Conservation (phyloP, 75 land plant species). For the Isoetes taiwanensis region DNA sequence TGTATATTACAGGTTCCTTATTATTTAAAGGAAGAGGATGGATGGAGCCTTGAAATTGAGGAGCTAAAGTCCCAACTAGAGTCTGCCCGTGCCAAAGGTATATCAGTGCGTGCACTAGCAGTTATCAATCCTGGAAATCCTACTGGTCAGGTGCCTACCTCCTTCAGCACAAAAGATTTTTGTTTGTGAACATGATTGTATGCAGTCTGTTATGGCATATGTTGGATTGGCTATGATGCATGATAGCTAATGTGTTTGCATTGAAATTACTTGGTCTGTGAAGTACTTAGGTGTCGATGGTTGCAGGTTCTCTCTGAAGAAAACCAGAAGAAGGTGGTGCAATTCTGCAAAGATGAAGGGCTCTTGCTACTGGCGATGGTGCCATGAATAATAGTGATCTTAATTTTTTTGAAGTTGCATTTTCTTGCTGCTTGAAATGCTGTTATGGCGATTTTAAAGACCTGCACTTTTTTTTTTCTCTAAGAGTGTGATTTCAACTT, state of each 20-base stretch:
- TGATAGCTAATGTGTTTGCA: too few species aligned
- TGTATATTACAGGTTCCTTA: conserved; percentile 69
- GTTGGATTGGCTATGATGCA: too few species aligned
- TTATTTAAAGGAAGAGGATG: conserved; percentile 82
- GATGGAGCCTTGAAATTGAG: conserved; percentile 84
- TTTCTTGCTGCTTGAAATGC: too few species aligned
- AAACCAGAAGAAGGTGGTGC: conserved; percentile 67
- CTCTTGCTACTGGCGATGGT: conserved; percentile 85
- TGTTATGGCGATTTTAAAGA: too few species aligned
- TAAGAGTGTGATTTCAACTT: background rate
- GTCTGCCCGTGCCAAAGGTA: conserved; percentile 60
- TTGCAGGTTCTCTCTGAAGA: conserved; percentile 81
- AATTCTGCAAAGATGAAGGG: conserved; percentile 85
- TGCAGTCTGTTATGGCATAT: too few species aligned
- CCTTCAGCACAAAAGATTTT: too few species aligned
- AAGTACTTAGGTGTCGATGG: too few species aligned
- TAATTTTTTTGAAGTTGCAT: too few species aligned
- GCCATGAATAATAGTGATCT: too few species aligned
- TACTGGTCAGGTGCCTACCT: conserved; percentile 87
- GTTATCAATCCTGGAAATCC: conserved; percentile 99
- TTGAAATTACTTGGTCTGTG: too few species aligned
- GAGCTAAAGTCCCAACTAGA: conserved; percentile 76
- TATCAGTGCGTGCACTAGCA: conserved; percentile 77
- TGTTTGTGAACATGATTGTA: too few species aligned
- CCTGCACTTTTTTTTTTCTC: too few species aligned